A percentile compares a stretch with the other conserved stretches of the same genome.
Conservation (phyloP, 2,329 filamentous ascomycete species). For the Hypoxylon sp. region DNA sequence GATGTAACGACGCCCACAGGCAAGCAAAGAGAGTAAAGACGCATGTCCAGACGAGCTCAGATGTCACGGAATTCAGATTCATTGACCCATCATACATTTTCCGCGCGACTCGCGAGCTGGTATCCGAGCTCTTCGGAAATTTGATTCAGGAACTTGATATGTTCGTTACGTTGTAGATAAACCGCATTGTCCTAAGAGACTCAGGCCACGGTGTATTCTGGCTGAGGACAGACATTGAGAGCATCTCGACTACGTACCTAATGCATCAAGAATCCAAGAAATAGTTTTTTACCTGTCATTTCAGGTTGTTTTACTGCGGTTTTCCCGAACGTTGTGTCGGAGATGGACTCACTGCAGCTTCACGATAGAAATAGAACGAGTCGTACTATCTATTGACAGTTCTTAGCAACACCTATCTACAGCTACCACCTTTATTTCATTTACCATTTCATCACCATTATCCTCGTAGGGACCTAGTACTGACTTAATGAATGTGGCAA, state of each 20-base stretch:
- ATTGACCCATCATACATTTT: too few relatives aligned
- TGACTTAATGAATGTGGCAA: too few relatives aligned
- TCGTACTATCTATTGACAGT: neutral
- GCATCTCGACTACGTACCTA: neutral
- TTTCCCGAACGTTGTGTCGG: neutral
- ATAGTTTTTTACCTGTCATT: neutral
- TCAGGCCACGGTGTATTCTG: neutral
- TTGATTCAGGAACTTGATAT: neutral
- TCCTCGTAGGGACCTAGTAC: too few relatives aligned
- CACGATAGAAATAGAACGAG: neutral
- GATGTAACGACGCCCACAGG: neutral
- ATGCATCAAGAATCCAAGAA: neutral
- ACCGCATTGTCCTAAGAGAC: neutral
- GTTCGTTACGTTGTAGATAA: neutral
- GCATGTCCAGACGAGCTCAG: conserved; percentile 1
- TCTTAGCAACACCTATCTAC: neutral
- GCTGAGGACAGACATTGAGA: neutral
- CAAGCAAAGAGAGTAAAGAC: neutral
- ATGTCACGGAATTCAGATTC: neutral
- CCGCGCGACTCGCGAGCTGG: too few relatives aligned
- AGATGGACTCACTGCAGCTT: neutral
- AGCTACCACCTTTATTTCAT: too few relatives aligned
- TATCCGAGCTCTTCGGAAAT: neutral
- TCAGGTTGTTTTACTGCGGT: neutral
- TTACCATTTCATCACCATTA: too few relatives aligned